phyloP scores from a whole-genome alignment of 2,329 filamentous ascomycete species.

The Claviceps sp. region DNA sequence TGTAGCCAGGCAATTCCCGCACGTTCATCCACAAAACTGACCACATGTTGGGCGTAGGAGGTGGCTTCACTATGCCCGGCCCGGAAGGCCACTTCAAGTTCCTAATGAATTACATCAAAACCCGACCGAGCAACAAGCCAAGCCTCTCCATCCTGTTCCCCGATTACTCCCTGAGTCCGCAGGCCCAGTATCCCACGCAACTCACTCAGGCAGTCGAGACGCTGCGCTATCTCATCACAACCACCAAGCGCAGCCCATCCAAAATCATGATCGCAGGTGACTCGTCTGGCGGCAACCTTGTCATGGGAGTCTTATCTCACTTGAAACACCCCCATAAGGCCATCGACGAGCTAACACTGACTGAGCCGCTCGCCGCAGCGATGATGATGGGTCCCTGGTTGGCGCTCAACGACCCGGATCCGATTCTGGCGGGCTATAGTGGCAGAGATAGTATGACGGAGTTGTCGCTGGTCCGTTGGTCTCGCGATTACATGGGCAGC shows the following conservation, averaged over 20 bases:
- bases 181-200: constrained; percentile 10
- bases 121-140: constrained; percentile 4
- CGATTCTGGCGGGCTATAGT: constrained; percentile 2
- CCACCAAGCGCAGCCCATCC: constrained; percentile 3
- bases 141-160: constrained; percentile 10
- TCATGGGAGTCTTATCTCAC: constrained; percentile 10
- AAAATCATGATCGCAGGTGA: constrained; percentile 9
- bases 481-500: constrained; percentile 6
- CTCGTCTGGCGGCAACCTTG: constrained; percentile 10
- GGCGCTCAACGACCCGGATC: constrained; percentile 3
- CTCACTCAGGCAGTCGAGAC: constrained; percentile 10
- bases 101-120: constrained; percentile 6
- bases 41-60: constrained; percentile 4
- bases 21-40: neutral
- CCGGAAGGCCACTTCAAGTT: constrained; percentile 8
- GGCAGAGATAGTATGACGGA: constrained; percentile 7
- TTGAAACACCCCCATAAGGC: constrained; percentile 8
- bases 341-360: constrained; percentile 6
- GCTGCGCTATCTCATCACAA: constrained; percentile 8
- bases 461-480: constrained; percentile 3
- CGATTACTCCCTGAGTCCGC: constrained; percentile 9
- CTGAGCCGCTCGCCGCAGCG: constrained; percentile 6
- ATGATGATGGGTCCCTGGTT: constrained; percentile 9
- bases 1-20: neutral
- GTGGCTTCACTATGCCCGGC: constrained; percentile 10